Base-by-base conservation (phyloP, 371 early-diverging fungal species). In the Mucor racemosus region DNA sequence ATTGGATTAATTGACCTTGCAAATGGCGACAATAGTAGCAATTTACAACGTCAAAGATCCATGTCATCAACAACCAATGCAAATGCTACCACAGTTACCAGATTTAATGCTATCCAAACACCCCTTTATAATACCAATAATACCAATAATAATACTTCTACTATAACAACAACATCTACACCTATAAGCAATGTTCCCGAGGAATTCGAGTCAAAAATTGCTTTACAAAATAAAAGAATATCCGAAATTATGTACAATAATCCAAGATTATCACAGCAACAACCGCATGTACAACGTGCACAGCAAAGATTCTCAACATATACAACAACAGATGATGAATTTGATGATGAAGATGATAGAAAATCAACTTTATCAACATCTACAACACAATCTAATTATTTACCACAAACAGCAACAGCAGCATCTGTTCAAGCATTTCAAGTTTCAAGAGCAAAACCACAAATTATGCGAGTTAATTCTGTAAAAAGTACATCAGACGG, bases 391-490 rank as follows among this genome's bases (percentile, higher is more conserved):
- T 60, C 60, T 34, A 11, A 50, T 26, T 50, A 26, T 19, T 5
- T 41, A 57, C 33, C 65, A 53, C 61, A 61, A 34, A 56, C 72
- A 5, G 58, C 65, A n/a, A 61, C 58, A 33, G 55, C 73, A 15
- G 15, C 50, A 36, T 31, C 50, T 15, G 59, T 69, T 26, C 75
- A 73, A 35, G 77, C 78, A 6, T 65, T 75, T 36, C 81, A 80
- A 64, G 73, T 80, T 26, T 70, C 55, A 36, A 65, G 84, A 59
- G 84, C 84, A 3, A 77, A 76, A 72, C 76, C 79, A 7, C 77
- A 77, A 46, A 77, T 83, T 19, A 72, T 83, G 76, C 77, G 84
- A 17, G 80, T 83, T 62, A 77, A 83, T 62, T 77, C 81, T 0
- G 74, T 83, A 3, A 74, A 38, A 74, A 31, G 55, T 38, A 46